A percentile compares a stretch with the other conserved stretches of the same genome.
These are phyloP conservation scores for Vaccinium vitisidaea DNA, from an alignment of 148 eudicot species.

Conservation along the genomic window DNA sequence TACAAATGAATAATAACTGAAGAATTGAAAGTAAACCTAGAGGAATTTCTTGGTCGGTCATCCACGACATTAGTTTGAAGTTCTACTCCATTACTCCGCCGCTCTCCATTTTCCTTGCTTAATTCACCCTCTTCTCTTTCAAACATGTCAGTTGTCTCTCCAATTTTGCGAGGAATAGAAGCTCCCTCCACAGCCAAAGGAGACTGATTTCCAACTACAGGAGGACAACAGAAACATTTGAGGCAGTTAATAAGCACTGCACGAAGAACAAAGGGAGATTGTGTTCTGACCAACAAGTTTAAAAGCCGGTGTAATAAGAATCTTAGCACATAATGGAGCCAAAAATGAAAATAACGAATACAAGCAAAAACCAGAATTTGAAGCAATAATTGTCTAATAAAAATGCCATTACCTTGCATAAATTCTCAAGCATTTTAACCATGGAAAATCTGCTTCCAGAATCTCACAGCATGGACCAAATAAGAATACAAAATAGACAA, in stretches of 20 bases:
- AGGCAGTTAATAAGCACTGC: not conserved
- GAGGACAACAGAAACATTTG: not conserved
- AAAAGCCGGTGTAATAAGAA: not conserved
- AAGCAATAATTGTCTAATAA: not conserved
- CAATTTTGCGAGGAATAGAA: slow-evolving; percentile 35
- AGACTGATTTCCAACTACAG: slow-evolving; percentile 46
- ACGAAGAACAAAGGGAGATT: not conserved
- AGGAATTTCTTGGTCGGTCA: slow-evolving; percentile 61
- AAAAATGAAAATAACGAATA: not conserved
- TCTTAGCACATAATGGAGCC: slow-evolving; percentile 5
- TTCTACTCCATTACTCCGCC: slow-evolving; percentile 53
- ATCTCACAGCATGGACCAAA: slow-evolving; percentile 12
- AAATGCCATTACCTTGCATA: slow-evolving; percentile 3
- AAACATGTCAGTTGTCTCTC: slow-evolving; percentile 37
- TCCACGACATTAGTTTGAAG: slow-evolving; percentile 50
- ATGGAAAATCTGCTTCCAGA: slow-evolving; percentile 12
- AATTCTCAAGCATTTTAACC: slow-evolving; percentile 15
- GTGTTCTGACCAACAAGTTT: not conserved
- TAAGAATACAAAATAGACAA: slow-evolving; percentile 9
- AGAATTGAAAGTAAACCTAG: slow-evolving; percentile 49
- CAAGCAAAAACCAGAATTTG: not conserved
- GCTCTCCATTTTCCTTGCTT: slow-evolving; percentile 69
- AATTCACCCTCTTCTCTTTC: slow-evolving; percentile 54
- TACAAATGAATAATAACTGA: slow-evolving; percentile 22
- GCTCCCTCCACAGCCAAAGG: slow-evolving; percentile 34